These are phyloP conservation scores for Dothistroma pini DNA, from an alignment of 2,329 filamentous ascomycete species.

Conservation along the genomic window DNA sequence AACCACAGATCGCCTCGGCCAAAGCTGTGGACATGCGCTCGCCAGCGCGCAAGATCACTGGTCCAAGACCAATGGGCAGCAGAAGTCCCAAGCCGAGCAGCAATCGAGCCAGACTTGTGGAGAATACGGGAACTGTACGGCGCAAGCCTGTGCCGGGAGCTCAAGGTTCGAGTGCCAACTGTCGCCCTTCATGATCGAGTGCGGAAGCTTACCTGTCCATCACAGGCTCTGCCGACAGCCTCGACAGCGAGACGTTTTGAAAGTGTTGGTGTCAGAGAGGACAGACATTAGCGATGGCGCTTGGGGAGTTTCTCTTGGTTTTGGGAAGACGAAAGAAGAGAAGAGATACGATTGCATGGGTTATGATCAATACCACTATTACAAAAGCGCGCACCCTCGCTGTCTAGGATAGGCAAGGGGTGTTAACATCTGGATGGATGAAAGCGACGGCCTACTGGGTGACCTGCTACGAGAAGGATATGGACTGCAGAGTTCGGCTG, in stretches of 20 bases:
- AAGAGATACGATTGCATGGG: neutral
- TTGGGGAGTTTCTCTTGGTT: neutral
- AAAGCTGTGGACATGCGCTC: conserved; percentile 31
- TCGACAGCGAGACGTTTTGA: conserved; percentile 26
- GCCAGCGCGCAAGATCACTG: conserved; percentile 45
- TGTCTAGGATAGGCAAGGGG: neutral
- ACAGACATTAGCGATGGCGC: neutral
- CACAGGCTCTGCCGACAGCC: conserved; percentile 21
- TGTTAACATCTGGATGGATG: neutral
- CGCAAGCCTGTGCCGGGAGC: conserved; percentile 29
- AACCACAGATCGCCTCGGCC: conserved; percentile 27
- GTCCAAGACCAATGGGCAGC: conserved; percentile 48
- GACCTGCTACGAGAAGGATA: neutral
- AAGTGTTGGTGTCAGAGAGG: neutral
- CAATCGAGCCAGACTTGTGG: conserved; percentile 15
- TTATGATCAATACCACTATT: neutral
- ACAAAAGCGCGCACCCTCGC: neutral
- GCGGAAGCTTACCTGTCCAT: neutral
- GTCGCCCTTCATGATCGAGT: neutral
- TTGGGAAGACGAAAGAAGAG: neutral
- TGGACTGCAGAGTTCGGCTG: neutral
- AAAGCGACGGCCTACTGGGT: neutral
- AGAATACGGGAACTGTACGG: conserved; percentile 24
- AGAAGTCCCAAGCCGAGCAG: conserved; percentile 29
- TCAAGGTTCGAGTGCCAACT: conserved; percentile 17